Percentiles rank a stretch among this genome's conserved stretches.
phyloP scores from a whole-genome alignment of 306 rosid genomes.

The Pyrus betulifolia region DNA sequence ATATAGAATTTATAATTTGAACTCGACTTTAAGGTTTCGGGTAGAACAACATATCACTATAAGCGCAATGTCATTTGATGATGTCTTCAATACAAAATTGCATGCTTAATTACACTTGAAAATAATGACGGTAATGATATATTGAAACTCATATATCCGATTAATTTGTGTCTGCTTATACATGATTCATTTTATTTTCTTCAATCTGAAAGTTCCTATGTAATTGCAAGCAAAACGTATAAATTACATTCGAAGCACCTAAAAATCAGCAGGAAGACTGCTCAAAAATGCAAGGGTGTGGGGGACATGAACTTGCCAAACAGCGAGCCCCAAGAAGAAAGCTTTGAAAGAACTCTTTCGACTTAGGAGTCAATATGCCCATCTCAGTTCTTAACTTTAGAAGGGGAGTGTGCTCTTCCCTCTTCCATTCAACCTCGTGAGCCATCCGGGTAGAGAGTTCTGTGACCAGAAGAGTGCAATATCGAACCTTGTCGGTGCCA shows the following conservation, averaged over 20 bases:
- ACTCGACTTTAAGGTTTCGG: not conserved
- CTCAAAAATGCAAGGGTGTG: slow-evolving; percentile 58
- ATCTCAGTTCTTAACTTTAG: slow-evolving; percentile 81
- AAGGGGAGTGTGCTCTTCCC: slow-evolving; percentile 30
- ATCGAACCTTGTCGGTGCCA: slow-evolving; percentile 47
- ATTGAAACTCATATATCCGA: not conserved
- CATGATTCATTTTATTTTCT: not conserved
- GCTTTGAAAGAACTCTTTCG: slow-evolving; percentile 52
- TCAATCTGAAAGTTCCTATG: not conserved
- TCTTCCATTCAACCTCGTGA: slow-evolving; percentile 1
- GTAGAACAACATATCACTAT: not conserved
- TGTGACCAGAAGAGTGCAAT: slow-evolving; percentile 53
- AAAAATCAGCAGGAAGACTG: slow-evolving; percentile 56
- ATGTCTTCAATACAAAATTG: not conserved
- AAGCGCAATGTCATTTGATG: not conserved
- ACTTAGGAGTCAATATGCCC: slow-evolving; percentile 47
- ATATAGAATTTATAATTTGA: too few relatives aligned
- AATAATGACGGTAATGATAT: not conserved
- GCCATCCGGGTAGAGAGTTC: slow-evolving; percentile 26
- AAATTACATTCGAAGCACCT: slow-evolving; percentile 12
- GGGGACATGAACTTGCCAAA: slow-evolving; percentile 90
- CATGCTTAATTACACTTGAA: not conserved
- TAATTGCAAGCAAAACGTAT: not conserved
- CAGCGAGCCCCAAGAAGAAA: slow-evolving; percentile 81
- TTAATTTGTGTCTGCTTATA: not conserved